These are phyloP conservation scores for Pyrus communis DNA, from an alignment of 306 rosid genomes.

Conservation along the genomic window DNA sequence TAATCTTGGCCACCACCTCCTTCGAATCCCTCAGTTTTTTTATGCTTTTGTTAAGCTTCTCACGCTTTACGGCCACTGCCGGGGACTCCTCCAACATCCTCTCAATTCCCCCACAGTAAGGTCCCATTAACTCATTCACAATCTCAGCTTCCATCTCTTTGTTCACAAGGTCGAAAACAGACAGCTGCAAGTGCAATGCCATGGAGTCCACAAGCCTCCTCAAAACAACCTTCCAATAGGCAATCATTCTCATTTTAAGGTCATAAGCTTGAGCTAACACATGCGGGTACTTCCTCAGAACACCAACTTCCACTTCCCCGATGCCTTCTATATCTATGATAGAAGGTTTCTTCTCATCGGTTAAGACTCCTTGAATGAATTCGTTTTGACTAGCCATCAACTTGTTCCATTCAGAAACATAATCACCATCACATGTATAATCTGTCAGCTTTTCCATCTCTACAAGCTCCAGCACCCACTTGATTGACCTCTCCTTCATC, in stretches of 20 bases:
- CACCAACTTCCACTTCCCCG: not conserved
- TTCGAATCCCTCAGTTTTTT: not conserved
- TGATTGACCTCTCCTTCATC: not conserved
- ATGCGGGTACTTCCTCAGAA: not conserved
- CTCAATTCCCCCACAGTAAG: not conserved
- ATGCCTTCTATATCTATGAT: not conserved
- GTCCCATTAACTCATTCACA: not conserved
- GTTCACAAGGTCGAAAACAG: not conserved
- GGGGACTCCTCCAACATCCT: not conserved
- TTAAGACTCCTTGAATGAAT: not conserved
- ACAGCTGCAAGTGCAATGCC: not conserved
- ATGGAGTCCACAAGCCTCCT: not conserved
- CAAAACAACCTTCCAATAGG: not conserved
- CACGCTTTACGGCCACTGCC: not conserved
- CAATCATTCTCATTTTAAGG: not conserved
- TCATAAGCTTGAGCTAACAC: not conserved
- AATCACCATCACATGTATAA: not conserved
- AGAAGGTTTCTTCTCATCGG: not conserved
- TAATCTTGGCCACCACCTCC: not conserved
- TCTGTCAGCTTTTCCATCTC: not conserved
- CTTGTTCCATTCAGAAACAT: not conserved
- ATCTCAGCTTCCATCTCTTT: not conserved
- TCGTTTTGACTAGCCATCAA: not conserved
- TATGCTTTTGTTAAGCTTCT: not conserved
- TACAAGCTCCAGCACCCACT: not conserved